Base-by-base conservation (phyloP, 306 rosid genomes). In the Citrullus colocynthis region DNA sequence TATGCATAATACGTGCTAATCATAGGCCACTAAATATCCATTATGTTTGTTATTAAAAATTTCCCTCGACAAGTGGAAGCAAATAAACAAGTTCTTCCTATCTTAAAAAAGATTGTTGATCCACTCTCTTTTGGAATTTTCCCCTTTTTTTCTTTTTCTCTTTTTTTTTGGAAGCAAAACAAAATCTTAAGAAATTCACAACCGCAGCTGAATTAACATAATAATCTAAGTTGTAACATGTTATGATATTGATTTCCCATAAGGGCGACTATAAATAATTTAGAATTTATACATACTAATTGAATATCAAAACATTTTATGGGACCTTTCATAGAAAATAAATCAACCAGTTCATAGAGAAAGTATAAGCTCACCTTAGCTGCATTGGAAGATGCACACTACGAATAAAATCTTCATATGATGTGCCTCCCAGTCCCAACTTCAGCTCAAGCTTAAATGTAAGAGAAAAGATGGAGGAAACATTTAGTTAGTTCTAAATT, bases 341-440 rank as follows among this genome's bases (percentile, higher is more conserved):
- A 64, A 78, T 52, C 52, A 81, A 20, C 30, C 54, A 76, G 42
- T 52, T 16, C 30, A 16, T 15, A 55, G 64, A 32, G 64, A 74
- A 28, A 54, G 48, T 82, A 84, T 20, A 18, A 77, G 78, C 55
- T 77, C 89, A 94, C 97, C 97, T 94, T 93, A 94, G 87, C 81
- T 94, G 98, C 97, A 92, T 86, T 11, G 98, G 98, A 54, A 94
- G 89, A 90, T 92, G 90, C 83, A 90, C 3, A 80, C 81, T 94
- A 73, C 81, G 80, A 60, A 92, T 94, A 79, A 93, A 93, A 83
- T 93, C 98, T 80, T 83, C 90, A 80, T 93, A 93, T 41, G 98
- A 93, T 66, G 98, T 93, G 83, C 98, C 98, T 67, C 98, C 98
- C 30, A 94, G 45, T 80, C 98, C 98, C 82, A 94, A 88, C 86